Evolutionary conservation across 192 early-diverging fungal genomes (phyloP).

Genomic region (Coemansia sp.): DNA sequence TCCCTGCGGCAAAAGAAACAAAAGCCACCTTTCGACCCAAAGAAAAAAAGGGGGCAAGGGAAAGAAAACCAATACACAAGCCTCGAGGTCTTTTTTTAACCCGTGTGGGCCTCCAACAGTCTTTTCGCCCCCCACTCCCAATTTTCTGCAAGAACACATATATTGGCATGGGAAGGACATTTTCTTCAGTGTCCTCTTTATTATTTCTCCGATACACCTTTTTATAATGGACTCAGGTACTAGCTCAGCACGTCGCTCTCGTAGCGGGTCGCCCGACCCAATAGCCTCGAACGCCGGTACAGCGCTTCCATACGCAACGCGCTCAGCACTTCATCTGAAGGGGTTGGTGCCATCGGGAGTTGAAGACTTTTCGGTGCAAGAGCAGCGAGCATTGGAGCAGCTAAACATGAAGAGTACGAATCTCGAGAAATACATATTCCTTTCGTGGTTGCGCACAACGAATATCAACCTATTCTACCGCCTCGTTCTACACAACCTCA

Average conservation of each 20-base stretch:
- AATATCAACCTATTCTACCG: conserved; percentile 79
- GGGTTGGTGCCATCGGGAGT: conserved; percentile 69
- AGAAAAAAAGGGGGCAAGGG: not conserved
- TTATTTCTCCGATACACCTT: not conserved
- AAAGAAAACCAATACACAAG: too few species aligned
- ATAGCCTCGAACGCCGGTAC: conserved; percentile 36
- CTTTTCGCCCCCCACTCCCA: not conserved
- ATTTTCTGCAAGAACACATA: not conserved
- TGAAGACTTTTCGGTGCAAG: conserved; percentile 70
- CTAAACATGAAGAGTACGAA: conserved; percentile 62
- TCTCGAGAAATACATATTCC: conserved; percentile 79
- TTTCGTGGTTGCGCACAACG: conserved; percentile 72
- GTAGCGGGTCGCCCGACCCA: conserved; percentile 47
- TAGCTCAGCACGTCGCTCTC: conserved; percentile 19
- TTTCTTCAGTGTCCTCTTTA: not conserved
- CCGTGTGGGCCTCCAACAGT: too few species aligned
- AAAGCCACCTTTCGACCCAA: not conserved
- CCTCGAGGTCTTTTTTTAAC: not conserved
- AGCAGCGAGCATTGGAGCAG: conserved; percentile 65
- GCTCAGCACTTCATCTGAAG: conserved; percentile 57
- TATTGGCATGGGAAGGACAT: not conserved
- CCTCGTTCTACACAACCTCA: conserved; percentile 67
- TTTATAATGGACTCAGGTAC: not conserved
- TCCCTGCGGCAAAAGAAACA: not conserved
- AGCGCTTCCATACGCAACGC: conserved; percentile 45